phyloP scores from a whole-genome alignment of 2,329 filamentous ascomycete genomes.

The Arthrobotrys iridis region DNA sequence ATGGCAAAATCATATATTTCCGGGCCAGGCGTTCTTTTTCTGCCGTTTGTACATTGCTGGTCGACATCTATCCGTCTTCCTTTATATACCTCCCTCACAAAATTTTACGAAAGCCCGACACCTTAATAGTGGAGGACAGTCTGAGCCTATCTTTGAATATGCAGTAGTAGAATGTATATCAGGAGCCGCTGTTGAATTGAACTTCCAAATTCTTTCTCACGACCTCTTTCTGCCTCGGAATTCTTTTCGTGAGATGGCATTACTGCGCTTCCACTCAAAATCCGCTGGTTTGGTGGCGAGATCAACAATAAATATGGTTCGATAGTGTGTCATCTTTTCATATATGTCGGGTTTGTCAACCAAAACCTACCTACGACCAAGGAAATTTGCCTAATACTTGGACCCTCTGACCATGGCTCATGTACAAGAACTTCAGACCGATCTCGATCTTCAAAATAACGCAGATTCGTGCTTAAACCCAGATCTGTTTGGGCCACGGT shows the following conservation, averaged over 20 bases:
- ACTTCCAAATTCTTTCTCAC: conserved; percentile 9
- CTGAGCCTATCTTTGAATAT: conserved; percentile 35
- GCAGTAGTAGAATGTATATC: conserved; percentile 51
- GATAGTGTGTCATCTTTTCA: too few relatives aligned
- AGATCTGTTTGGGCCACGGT: too few relatives aligned
- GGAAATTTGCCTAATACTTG: too few relatives aligned
- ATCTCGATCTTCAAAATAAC: too few relatives aligned
- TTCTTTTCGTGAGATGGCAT: background rate
- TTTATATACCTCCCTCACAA: conserved; percentile 48
- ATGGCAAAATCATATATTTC: conserved; percentile 33
- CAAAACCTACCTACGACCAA: too few relatives aligned
- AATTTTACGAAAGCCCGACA: conserved; percentile 39
- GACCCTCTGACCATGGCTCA: too few relatives aligned
- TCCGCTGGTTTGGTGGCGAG: too few relatives aligned
- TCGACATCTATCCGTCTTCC: conserved; percentile 42
- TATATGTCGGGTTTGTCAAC: too few relatives aligned
- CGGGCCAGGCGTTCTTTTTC: conserved; percentile 53
- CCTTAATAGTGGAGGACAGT: conserved; percentile 46
- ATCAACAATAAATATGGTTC: too few relatives aligned
- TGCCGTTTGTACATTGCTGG: conserved; percentile 51
- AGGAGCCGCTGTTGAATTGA: conserved; percentile 42
- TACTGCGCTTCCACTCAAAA: background rate
- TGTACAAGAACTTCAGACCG: too few relatives aligned
- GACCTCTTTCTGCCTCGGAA: background rate
- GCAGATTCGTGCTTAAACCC: too few relatives aligned